Evolutionary conservation across 2,329 filamentous ascomycete species (phyloP).

Genomic region (Epichloe festucae): DNA sequence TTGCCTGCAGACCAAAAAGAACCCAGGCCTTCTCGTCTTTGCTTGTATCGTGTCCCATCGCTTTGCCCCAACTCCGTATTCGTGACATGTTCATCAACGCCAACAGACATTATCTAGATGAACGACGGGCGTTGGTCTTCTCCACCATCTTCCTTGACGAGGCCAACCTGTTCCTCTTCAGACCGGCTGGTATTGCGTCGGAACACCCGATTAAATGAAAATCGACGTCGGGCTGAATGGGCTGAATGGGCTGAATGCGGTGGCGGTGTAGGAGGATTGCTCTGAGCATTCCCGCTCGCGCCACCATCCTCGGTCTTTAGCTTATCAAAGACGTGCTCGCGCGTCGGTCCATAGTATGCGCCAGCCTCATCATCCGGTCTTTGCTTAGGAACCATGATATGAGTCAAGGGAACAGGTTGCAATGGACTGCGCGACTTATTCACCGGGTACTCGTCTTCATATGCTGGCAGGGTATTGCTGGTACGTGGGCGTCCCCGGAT

Average conservation of each 20-base stretch:
- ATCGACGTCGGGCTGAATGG: constrained; percentile 58
- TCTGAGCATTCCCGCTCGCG: constrained; percentile 28
- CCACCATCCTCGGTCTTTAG: constrained; percentile 35
- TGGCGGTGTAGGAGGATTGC: constrained; percentile 45
- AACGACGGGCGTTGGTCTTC: background rate
- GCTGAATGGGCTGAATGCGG: constrained; percentile 47
- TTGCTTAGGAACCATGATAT: constrained; percentile 39
- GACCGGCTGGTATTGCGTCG: constrained; percentile 38
- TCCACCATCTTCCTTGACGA: constrained; percentile 51
- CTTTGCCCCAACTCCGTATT: background rate
- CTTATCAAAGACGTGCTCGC: constrained; percentile 33
- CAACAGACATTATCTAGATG: background rate
- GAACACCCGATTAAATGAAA: constrained; percentile 87
- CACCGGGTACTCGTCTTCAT: constrained; percentile 23
- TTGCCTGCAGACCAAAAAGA: background rate
- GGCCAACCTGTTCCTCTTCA: constrained; percentile 70
- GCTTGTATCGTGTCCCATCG: background rate
- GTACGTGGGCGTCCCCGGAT: constrained; percentile 25
- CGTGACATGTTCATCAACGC: background rate
- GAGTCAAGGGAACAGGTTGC: constrained; percentile 49
- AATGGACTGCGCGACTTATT: constrained; percentile 39
- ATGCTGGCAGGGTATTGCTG: constrained; percentile 19
- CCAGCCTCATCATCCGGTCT: constrained; percentile 30
- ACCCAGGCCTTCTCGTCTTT: background rate
- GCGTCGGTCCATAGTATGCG: constrained; percentile 25